These are phyloP conservation scores for Nitzschia inconspicua DNA, from an alignment of 108 stramenopile genomes.

Conservation along the genomic window DNA sequence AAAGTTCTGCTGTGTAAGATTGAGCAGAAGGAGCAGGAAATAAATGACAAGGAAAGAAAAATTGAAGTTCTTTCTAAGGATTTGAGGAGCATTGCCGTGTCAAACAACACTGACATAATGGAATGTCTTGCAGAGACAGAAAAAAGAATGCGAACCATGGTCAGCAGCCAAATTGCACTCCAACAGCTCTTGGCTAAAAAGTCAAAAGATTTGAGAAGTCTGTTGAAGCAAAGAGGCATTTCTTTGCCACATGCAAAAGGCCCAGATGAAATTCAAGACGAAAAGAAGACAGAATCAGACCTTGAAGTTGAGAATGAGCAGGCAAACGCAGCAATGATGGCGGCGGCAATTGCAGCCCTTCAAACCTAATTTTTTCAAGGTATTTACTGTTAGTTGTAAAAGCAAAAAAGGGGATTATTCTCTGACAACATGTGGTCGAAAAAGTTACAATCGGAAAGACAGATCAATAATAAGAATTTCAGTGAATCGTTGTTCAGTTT, in stretches of 20 bases:
- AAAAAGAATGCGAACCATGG: slow-evolving; percentile 24
- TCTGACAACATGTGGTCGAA: too few relatives aligned
- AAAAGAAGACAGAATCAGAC: slow-evolving; percentile 8
- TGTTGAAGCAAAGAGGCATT: slow-evolving; percentile 8
- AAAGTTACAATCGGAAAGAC: too few relatives aligned
- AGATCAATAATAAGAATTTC: too few relatives aligned
- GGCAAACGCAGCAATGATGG: slow-evolving; percentile 15
- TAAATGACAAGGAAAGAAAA: neutral
- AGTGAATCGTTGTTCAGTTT: too few relatives aligned
- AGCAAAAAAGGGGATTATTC: neutral
- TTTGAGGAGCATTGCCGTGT: slow-evolving; percentile 6
- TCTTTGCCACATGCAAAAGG: neutral
- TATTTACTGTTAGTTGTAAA: neutral
- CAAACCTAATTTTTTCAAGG: neutral
- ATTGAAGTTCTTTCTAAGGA: slow-evolving; percentile 24
- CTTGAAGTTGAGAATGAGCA: slow-evolving; percentile 5
- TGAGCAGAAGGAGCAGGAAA: slow-evolving; percentile 25
- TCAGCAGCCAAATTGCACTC: slow-evolving; percentile 22
- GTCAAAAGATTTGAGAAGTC: slow-evolving; percentile 4
- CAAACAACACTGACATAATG: slow-evolving; percentile 23
- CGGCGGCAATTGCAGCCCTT: slow-evolving; percentile 28
- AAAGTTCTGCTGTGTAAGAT: neutral
- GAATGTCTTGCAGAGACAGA: slow-evolving; percentile 16
- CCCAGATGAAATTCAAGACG: neutral
- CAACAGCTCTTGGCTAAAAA: slow-evolving; percentile 16